Base-by-base conservation (phyloP, 1,284 basidiomycete species). In the Mycena sp. region DNA sequence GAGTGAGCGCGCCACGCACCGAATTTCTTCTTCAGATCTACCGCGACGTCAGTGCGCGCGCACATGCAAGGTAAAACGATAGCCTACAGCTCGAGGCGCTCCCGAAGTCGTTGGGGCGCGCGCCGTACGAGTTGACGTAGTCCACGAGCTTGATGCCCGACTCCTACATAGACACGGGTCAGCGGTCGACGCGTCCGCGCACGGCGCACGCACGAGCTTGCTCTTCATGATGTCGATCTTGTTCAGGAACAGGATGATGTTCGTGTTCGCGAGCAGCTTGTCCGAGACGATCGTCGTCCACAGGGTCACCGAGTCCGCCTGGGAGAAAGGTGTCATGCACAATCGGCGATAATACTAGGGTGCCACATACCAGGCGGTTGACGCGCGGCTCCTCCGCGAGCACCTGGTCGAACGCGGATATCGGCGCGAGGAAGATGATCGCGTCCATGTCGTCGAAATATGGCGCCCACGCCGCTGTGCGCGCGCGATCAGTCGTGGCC, bases 341-440 rank as follows among this genome's bases (percentile, higher is more conserved):
- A 37, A 38, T 38, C 9, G 25, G 5, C 46, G 41, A 49, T 17
- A 30, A 29, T 12, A 11, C 11, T 26, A 23, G 60, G 29, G 29
- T 1, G 19, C 7, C 23, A 74, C 80, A 21, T 58, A 86, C 84
- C 64, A 91, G 75, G 61, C 89, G 82, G 72, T 90, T 91, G 46
- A 88, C 82, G 53, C 80, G 79, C 4, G 79, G 81, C 69, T 91
- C 89, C 77, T 92, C 90, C 50, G 83, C 81, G 1, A 92, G 79
- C n/a, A 83, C 83, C 72, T 92, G 88, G 74, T 92, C 89, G 72
- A 92, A 92, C 65, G 87, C 88, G 57, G 86, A 90, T 69, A 92
- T 85, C 17, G 90, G 87, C 21, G 86, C 86, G n/a, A 90, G 75
- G 70, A 88, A 87, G 62, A 92, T 89, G 74, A 92, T 86, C 3